Conservation (phyloP, 768 basidiomycete genomes). For the Pleurotus giganteus region DNA sequence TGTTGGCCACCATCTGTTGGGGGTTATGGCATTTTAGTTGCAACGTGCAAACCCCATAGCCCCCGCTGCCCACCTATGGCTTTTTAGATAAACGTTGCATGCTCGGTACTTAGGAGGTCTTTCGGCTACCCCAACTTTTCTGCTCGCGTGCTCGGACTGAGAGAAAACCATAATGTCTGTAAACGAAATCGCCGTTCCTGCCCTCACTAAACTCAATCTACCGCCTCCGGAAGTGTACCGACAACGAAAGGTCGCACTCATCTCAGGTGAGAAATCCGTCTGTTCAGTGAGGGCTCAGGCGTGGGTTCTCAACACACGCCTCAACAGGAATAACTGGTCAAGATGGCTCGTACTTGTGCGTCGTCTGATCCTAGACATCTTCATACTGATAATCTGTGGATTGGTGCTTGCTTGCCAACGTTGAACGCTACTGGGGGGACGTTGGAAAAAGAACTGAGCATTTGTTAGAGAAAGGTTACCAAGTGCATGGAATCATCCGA, state of each 20-base stretch:
- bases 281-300: conserved; percentile 2
- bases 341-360: conserved; percentile 93
- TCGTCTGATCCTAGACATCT: conserved; percentile 1
- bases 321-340: conserved; percentile 87
- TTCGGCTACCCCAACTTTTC: no score
- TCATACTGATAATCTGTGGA: conserved; percentile 7
- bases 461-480: conserved; percentile 82
- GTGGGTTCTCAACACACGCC: conserved; percentile 12
- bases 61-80: no score
- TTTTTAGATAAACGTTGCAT: no score
- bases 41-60: no score
- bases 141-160: background rate
- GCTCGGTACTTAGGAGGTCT: no score
- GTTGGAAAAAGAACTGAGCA: conserved; percentile 83
- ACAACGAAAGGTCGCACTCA: conserved; percentile 90
- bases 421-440: conserved; percentile 7
- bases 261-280: conserved; percentile 62
- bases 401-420: conserved; percentile 10
- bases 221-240: conserved; percentile 80
- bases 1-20: no score
- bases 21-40: no score
- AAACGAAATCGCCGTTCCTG: conserved; percentile 30
- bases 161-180: conserved; percentile 38
- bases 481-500: conserved; percentile 94
- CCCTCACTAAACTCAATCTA: conserved; percentile 54